These are phyloP conservation scores for Candida smagusa DNA, from an alignment of 1,139 yeast species.

Conservation along the genomic window DNA sequence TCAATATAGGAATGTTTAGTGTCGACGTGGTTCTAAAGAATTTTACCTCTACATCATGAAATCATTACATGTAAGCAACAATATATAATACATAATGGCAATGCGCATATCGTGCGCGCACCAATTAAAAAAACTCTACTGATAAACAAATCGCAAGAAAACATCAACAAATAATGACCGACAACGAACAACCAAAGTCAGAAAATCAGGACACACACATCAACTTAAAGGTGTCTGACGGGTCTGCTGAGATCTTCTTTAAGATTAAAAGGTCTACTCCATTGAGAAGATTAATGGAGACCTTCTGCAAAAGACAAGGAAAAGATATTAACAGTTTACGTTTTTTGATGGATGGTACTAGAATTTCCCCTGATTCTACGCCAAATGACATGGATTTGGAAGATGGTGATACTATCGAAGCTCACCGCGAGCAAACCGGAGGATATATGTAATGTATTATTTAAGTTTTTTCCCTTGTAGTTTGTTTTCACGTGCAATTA, in stretches of 20 bases:
- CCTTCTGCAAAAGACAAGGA: slow-evolving; percentile 97
- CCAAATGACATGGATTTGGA: slow-evolving; percentile 91
- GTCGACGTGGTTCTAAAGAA: too few relatives aligned
- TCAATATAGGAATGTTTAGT: background rate
- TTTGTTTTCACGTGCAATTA: too few relatives aligned
- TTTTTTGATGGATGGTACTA: slow-evolving; percentile 89
- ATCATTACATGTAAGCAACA: background rate
- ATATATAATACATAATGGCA: background rate
- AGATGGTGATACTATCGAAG: slow-evolving; percentile 95
- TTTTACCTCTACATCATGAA: background rate
- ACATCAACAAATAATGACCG: slow-evolving; percentile 24
- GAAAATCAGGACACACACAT: slow-evolving; percentile 75
- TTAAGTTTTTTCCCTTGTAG: too few relatives aligned
- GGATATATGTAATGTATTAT: slow-evolving; percentile 24
- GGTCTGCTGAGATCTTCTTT: slow-evolving; percentile 90
- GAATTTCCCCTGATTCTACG: slow-evolving; percentile 84
- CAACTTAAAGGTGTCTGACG: slow-evolving; percentile 91
- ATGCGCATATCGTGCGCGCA: background rate
- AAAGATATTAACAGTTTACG: slow-evolving; percentile 78
- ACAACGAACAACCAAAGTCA: slow-evolving; percentile 47
- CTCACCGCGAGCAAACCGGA: slow-evolving; percentile 94
- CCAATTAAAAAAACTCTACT: background rate
- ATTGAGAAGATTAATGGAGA: slow-evolving; percentile 92
- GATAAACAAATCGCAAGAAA: background rate
- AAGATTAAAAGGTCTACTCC: slow-evolving; percentile 93